A percentile compares a stretch with the other conserved stretches of the same genome.
These are phyloP conservation scores for Rhinocladiella mackenziei DNA, from an alignment of 2,329 filamentous ascomycete species.

Conservation along the genomic window DNA sequence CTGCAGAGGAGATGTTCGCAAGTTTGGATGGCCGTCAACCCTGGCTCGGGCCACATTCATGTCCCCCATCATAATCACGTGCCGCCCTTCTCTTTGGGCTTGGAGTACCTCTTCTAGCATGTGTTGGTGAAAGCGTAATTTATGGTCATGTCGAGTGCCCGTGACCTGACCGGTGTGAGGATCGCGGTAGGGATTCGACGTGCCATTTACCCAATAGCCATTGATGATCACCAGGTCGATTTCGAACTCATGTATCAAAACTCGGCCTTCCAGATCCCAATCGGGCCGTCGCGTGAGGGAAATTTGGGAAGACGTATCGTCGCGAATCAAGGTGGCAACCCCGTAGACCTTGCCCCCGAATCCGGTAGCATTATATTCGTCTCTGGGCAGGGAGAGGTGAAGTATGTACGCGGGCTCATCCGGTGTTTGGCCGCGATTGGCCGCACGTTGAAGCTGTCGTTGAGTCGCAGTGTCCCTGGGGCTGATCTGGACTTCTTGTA, in stretches of 20 bases:
- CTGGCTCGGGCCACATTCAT: constrained; percentile 48
- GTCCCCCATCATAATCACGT: constrained; percentile 50
- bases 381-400: constrained; percentile 47
- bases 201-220: constrained; percentile 54
- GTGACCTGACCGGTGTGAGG: constrained; percentile 40
- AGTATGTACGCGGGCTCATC: constrained; percentile 40
- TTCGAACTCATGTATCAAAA: constrained; percentile 38
- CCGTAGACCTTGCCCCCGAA: constrained; percentile 52
- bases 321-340: constrained; percentile 48
- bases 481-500: constrained; percentile 51
- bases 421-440: constrained; percentile 29
- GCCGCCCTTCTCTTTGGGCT: constrained; percentile 42
- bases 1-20: constrained; percentile 44
- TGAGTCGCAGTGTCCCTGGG: constrained; percentile 39
- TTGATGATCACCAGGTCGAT: constrained; percentile 42
- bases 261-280: constrained; percentile 53
- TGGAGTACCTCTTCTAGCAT: constrained; percentile 44
- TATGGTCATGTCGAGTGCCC: constrained; percentile 51
- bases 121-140: constrained; percentile 46
- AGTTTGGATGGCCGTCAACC: constrained; percentile 47
- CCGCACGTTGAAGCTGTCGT: constrained; percentile 38
- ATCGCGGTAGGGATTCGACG: constrained; percentile 36
- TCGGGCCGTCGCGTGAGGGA: constrained; percentile 40
- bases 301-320: constrained; percentile 38
- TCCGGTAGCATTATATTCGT: constrained; percentile 49